phyloP scores from a whole-genome alignment of 2,329 filamentous ascomycete genomes.

The Colletotrichum somersetense region DNA sequence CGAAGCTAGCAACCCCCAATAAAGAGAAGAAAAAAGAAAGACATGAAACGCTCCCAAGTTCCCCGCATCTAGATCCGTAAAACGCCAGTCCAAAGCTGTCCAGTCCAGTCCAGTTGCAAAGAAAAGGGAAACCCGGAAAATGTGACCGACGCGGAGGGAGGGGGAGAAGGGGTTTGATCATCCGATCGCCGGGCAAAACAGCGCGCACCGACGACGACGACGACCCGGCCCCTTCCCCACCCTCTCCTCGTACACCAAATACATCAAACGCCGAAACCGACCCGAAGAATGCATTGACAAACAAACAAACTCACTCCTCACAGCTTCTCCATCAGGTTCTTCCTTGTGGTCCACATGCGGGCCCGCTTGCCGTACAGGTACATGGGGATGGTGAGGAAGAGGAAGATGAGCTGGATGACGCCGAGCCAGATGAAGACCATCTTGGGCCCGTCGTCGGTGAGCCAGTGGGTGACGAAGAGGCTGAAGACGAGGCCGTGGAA shows the following conservation, averaged over 20 bases:
- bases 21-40: neutral
- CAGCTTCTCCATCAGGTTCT: constrained; percentile 86
- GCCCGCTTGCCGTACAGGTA: constrained; percentile 93
- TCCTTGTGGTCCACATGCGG: constrained; percentile 93
- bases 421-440: constrained; percentile 86
- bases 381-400: constrained; percentile 87
- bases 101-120: neutral
- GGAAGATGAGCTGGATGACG: constrained; percentile 82
- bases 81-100: neutral
- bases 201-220: no score
- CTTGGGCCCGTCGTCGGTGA: constrained; percentile 80
- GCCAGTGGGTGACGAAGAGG: constrained; percentile 89
- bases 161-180: neutral
- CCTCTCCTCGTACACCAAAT: no score
- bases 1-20: neutral
- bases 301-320: constrained; percentile 37
- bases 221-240: no score
- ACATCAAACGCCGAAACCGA: neutral
- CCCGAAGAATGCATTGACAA: neutral
- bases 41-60: neutral
- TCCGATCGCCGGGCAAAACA: neutral
- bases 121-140: no score
- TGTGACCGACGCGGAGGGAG: neutral
- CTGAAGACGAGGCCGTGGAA: constrained; percentile 91
- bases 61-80: neutral